Base-by-base conservation (phyloP, 2,329 filamentous ascomycete species). In the Purpureocillium takamizusanense region DNA sequence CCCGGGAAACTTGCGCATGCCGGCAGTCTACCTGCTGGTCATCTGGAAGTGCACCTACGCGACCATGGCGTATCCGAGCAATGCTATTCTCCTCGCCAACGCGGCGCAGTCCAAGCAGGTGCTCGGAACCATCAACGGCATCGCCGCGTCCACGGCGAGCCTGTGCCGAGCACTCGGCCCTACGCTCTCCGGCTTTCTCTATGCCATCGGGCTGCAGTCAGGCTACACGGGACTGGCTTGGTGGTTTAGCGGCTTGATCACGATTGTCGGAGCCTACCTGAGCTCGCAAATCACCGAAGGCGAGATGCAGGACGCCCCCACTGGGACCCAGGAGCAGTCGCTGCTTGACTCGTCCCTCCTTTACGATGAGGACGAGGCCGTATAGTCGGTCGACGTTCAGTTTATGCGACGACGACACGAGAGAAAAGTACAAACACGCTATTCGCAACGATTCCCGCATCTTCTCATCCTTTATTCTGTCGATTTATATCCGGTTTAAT, bases 21-120 rank as follows among this genome's bases (percentile, higher is more conserved):
- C 78, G 2, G 86, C 83, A 17, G 78, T 95, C 36, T 90, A 88
- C 54, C 51, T 79, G 7, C 70, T 90, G 17, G 73, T 97, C 10
- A 74, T 94, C 47, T 87, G 85, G 81, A 97, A 95, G 62, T 94
- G 94, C 56, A 94, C 87, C 0, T 88, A 92, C 51, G 81, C 90
- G 50, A 89, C 87, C 33, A 81, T 95, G 62, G 83, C 89, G 0
- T 97, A 95, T 60, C 92, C 92, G 10, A 86, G 84, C 51, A 88
- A 89, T 48, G 83, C 83, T 10, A 94, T 97, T 41, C 77, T 98
- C 41, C 74, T 95, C 23, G 85, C 87, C 42, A 94, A 97, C 59
- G 83, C 87, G 13, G 85, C 89, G 0, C 86, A 88, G 0, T 89
- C 83, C 7, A 83, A 83, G 40, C 75, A 86, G 36, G 84, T 94